Percentiles rank a stretch among this genome's conserved stretches.
These are phyloP conservation scores for Halophytophthora polymorphica DNA, from an alignment of 352 stramenopile species.

Conservation along the genomic window DNA sequence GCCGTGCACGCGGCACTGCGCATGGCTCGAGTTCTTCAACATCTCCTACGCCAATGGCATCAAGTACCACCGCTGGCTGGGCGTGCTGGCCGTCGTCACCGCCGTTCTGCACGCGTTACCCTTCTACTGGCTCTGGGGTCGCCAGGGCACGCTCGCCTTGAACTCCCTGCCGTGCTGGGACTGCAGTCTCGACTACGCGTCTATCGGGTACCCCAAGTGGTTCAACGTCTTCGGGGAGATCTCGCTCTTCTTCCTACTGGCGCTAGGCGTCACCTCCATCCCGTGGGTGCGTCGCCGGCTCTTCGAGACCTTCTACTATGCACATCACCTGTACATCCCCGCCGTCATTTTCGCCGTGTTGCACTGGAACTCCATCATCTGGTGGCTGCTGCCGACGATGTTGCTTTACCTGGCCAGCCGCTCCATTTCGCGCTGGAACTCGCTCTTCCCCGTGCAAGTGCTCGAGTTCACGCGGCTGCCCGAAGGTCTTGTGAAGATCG, in stretches of 20 bases:
- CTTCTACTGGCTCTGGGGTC: conserved; percentile 49
- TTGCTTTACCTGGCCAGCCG: conserved; percentile 51
- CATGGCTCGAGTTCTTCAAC: conserved; percentile 64
- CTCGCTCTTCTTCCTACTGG: conserved; percentile 41
- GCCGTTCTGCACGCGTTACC: conserved; percentile 35
- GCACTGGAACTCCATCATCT: conserved; percentile 46
- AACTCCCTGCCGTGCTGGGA: conserved; percentile 52
- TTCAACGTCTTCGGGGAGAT: conserved; percentile 67
- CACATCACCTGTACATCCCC: conserved; percentile 52
- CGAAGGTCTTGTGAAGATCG: conserved; percentile 44
- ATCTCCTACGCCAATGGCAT: conserved; percentile 62
- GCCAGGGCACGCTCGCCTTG: conserved; percentile 26
- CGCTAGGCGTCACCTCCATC: conserved; percentile 37
- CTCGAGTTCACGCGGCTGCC: conserved; percentile 27
- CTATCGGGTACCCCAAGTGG: conserved; percentile 42
- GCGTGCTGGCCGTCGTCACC: conserved; percentile 33
- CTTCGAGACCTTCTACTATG: conserved; percentile 61
- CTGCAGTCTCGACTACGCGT: conserved; percentile 38
- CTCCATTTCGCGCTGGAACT: conserved; percentile 42
- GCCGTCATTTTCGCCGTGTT: conserved; percentile 46
- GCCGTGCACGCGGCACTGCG: conserved; percentile 51
- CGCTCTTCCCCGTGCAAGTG: conserved; percentile 31
- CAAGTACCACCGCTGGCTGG: conserved; percentile 65
- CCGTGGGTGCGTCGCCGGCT: conserved; percentile 43
- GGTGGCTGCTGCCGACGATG: conserved; percentile 48